Evolutionary conservation across 2,329 filamentous ascomycete genomes (phyloP), one percentile per base, ranked within the genome.

Genomic region (Gnomoniopsis sp.): DNA sequence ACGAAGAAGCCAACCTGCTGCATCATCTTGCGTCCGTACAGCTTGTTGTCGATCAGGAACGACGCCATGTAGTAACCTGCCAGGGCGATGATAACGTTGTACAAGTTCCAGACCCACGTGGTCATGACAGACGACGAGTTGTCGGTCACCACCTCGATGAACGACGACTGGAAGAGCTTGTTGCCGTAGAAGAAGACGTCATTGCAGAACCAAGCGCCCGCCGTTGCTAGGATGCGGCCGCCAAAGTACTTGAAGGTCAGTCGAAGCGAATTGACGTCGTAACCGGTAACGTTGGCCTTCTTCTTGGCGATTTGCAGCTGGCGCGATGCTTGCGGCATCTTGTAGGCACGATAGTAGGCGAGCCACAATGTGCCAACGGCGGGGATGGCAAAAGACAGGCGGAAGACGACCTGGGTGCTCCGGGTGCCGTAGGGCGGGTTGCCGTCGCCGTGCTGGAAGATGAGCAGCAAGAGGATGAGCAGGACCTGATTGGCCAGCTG

Each of bases 141-240:
- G 55, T 86, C 81, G 56, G 87, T 89, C 65, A 97, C 88, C 70
- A 95, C 89, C 34, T 78, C 79, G 76, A 97, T 96, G 77, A 97
- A 97, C 71, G 93, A 85, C 63, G 84, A 85, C 77, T 96, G 93
- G 84, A 97, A 97, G 55, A 97, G 88, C 83, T 96, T 97, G 88
- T 96, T 97, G 67, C 93, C 93, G 79, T 98, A 98, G 81, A 98
- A 98, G 83, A 98, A 97, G 65, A 98, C 89, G 70, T 98, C 93
- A 74, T 98, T 98, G 78, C 88, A 90, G 75, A 93, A 98, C 93
- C 93, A 98, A 38, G 87, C 85, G 58, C 90, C 90, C 12, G 93
- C 87, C 21, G 93, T 97, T 52, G 93, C 93, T 21, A 96, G 70
- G 23, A 98, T 77, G 66, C 93, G 91, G 54, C 89, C 88, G 50